Conservation (phyloP, 2,329 filamentous ascomycete species). For the Aspergillus puulaauensis region DNA sequence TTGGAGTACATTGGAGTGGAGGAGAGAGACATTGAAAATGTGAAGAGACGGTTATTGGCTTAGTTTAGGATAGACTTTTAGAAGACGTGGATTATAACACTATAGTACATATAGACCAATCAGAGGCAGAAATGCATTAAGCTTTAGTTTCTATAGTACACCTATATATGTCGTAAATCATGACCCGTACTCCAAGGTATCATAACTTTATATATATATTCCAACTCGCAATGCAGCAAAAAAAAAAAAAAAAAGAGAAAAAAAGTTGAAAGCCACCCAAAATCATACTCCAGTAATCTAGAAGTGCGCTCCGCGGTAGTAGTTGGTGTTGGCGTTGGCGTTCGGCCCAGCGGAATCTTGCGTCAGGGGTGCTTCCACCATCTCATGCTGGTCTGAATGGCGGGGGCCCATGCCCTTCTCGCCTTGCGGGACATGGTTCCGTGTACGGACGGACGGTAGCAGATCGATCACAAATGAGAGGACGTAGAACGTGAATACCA, state of each 20-base stretch:
- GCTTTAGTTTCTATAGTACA: neutral
- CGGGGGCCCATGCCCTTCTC: slow-evolving; percentile 34
- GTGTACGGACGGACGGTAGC: slow-evolving; percentile 70
- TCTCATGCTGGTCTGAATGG: slow-evolving; percentile 15
- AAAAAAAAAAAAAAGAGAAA: neutral
- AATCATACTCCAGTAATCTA: slow-evolving; percentile 6
- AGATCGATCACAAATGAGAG: slow-evolving; percentile 87
- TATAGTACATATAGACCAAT: too few relatives aligned
- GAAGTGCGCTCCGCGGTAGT: slow-evolving; percentile 30
- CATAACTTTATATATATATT: neutral
- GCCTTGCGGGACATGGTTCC: slow-evolving; percentile 46
- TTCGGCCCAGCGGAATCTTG: slow-evolving; percentile 37
- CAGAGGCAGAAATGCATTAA: neutral
- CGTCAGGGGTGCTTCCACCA: slow-evolving; percentile 38
- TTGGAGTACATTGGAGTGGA: slow-evolving; percentile 62
- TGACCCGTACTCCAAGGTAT: neutral
- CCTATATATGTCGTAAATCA: slow-evolving; percentile 2
- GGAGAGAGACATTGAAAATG: slow-evolving; percentile 41
- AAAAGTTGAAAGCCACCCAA: neutral
- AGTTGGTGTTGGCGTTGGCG: slow-evolving; percentile 28
- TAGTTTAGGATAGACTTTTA: slow-evolving; percentile 10
- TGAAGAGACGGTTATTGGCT: slow-evolving; percentile 28
- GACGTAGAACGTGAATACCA: slow-evolving; percentile 86
- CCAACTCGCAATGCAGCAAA: neutral
- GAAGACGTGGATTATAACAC: neutral